These are phyloP conservation scores for Triglochin maritima DNA, from an alignment of 106 monocot species.

Conservation along the genomic window DNA sequence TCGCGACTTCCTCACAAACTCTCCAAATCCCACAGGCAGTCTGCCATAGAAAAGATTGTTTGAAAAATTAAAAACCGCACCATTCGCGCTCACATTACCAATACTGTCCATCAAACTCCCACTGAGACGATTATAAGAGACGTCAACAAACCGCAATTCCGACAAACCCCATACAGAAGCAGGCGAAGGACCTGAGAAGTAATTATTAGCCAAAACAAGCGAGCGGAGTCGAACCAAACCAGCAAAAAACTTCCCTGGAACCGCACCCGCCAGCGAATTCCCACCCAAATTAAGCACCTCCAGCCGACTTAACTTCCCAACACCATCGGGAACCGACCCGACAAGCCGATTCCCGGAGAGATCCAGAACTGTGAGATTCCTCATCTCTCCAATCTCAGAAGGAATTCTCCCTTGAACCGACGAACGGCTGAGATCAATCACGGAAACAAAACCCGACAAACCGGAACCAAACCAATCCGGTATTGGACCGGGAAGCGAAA, in stretches of 20 bases:
- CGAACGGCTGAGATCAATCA: constrained; percentile 9
- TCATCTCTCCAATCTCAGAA: constrained; percentile 15
- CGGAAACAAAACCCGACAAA: background rate
- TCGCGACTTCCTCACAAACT: constrained; percentile 13
- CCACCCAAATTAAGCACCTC: constrained; percentile 10
- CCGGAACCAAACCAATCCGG: constrained; percentile 15
- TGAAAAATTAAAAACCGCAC: constrained; percentile 37
- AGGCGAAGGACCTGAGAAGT: constrained; percentile 18
- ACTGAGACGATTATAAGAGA: constrained; percentile 28
- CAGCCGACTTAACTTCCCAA: constrained; percentile 14
- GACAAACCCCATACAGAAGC: constrained; percentile 12
- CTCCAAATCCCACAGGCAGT: constrained; percentile 14
- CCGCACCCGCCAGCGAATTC: constrained; percentile 17
- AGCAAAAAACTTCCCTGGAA: constrained; percentile 10
- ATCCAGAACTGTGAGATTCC: constrained; percentile 11
- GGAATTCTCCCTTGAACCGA: constrained; percentile 11
- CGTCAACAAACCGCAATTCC: constrained; percentile 13
- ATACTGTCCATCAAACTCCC: constrained; percentile 1
- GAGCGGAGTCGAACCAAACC: constrained; percentile 1
- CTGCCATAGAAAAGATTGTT: constrained; percentile 49
- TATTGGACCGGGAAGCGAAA: constrained; percentile 10
- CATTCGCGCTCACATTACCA: constrained; percentile 3
- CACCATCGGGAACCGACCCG: constrained; percentile 16
- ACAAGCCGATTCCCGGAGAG: constrained; percentile 15
- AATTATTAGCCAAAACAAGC: constrained; percentile 10